A percentile compares a stretch with the other conserved stretches of the same genome.
These are phyloP conservation scores for Dalechampia spathulata DNA, from an alignment of 441 rosid species.

Conservation along the genomic window DNA sequence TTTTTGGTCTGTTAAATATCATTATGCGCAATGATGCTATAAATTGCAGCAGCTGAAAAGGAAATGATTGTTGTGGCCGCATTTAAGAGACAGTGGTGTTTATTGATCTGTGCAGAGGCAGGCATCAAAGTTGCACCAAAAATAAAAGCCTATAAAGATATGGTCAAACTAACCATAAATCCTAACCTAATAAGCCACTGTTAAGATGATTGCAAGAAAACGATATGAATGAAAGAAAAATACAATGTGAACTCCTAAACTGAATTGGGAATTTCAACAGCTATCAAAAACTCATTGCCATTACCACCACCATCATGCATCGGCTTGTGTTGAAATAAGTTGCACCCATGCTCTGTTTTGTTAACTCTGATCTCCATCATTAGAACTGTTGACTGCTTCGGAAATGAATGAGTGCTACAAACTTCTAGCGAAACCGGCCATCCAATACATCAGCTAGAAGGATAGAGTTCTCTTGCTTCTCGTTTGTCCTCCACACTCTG, in stretches of 20 bases:
- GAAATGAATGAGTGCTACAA: conserved; percentile 16
- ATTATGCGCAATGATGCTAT: no score
- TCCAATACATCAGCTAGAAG: conserved; percentile 64
- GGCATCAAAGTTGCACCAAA: neutral
- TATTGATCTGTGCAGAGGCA: neutral
- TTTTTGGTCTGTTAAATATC: no score
- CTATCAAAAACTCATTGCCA: conserved; percentile 15
- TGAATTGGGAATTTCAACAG: neutral
- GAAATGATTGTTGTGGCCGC: neutral
- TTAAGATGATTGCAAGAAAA: neutral
- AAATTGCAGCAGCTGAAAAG: neutral
- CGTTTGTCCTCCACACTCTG: conserved; percentile 66
- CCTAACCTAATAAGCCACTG: neutral
- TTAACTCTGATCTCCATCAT: conserved; percentile 23
- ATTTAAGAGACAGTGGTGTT: neutral
- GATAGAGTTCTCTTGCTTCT: conserved; percentile 60
- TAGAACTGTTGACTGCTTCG: conserved; percentile 1
- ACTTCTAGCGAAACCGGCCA: conserved; percentile 31
- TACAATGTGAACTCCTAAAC: neutral
- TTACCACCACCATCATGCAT: conserved; percentile 20
- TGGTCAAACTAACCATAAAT: neutral
- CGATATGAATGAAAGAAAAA: neutral
- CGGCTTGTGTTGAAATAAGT: no score
- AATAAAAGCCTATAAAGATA: neutral
- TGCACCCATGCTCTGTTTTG: no score